Base-by-base conservation (phyloP, 108 stramenopile genomes). In the Mediolabrus comicus region DNA sequence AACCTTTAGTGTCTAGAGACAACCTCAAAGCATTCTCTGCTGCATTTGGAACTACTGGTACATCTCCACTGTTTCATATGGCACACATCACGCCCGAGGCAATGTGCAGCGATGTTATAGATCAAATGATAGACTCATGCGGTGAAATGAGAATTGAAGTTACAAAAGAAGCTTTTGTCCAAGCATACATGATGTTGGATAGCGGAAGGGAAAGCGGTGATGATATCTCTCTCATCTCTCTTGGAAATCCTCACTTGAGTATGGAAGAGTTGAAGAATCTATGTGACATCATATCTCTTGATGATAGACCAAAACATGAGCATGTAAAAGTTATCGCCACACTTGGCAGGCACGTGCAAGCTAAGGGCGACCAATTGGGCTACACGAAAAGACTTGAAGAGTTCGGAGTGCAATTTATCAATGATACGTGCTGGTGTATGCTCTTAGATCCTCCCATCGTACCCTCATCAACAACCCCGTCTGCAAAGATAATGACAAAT, bases 381-480 rank as follows among this genome's bases (percentile, higher is more conserved):
- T 78, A 70, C 38, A 75, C 81, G 1, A 63, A 74, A 67, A 61
- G 27, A 5, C 33, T 95, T 46, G 62, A 80, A 66, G 59, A 72
- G 12, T 89, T 85, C 58, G 93, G 93, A 9, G 71, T 92, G 0
- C 60, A 71, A 53, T 84, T 92, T 63, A 79, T 95, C n/a, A 82
- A 83, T 64, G 93, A 95, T 65, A 95, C 93, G 2, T 95, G 93
- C 59, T 95, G 93, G 93, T 95, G 93, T 58, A 95, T 95, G 93
- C 79, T 95, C 11, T 54, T 90, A 55, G 82, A 95, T 46, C 83
- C 87, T 17, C 92, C 92, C 0, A 83, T 94, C 61, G 88, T 93
- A 22, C 92, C 92, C 10, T 53, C n/a, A 17, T 43, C 41, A 1
- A 11, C 62, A 16, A 53, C 81, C 16, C 67, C 73, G 0, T 65